Conservation (phyloP, 1,284 basidiomycete species). For the Nidula niveotomentosa region DNA sequence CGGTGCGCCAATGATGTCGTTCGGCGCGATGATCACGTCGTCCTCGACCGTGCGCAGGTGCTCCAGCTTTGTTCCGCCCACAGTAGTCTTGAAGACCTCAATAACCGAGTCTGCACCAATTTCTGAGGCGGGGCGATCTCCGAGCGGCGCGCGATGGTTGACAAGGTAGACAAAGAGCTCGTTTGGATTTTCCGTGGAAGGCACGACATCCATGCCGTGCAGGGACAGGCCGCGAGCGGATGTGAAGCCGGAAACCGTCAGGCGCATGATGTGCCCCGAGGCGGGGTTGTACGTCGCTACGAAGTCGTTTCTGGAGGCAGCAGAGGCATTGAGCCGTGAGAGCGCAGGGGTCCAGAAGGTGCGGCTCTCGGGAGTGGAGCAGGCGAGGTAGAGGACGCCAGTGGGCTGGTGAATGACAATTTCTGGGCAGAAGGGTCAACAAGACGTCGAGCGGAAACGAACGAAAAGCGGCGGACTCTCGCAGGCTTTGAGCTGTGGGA, state of each 20-base stretch:
- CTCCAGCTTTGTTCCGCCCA: slow-evolving; percentile 42
- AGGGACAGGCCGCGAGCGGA: slow-evolving; percentile 47
- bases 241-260: slow-evolving; percentile 41
- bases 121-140: slow-evolving; percentile 29
- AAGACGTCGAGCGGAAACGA: no score
- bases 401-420: slow-evolving; percentile 42
- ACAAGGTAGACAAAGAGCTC: slow-evolving; percentile 67
- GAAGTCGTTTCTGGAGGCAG: slow-evolving; percentile 48
- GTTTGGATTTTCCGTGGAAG: slow-evolving; percentile 43
- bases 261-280: slow-evolving; percentile 42
- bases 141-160: slow-evolving; percentile 57
- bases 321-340: slow-evolving; percentile 42
- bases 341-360: slow-evolving; percentile 56
- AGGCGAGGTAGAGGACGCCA: slow-evolving; percentile 69
- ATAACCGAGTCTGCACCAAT: slow-evolving; percentile 71
- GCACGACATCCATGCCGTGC: slow-evolving; percentile 75
- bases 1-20: slow-evolving; percentile 63
- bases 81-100: slow-evolving; percentile 64
- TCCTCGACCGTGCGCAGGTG: slow-evolving; percentile 62
- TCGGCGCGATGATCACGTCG: slow-evolving; percentile 63
- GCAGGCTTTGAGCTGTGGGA: slow-evolving; percentile 58
- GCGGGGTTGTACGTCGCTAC: slow-evolving; percentile 60
- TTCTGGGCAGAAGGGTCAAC: slow-evolving; percentile 11
- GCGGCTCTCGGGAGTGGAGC: slow-evolving; percentile 54
- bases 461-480: slow-evolving; percentile 46